Percentiles rank a stretch among this genome's conserved stretches.
Conservation (phyloP, 768 basidiomycete genomes). For the Mycena alexandri region DNA sequence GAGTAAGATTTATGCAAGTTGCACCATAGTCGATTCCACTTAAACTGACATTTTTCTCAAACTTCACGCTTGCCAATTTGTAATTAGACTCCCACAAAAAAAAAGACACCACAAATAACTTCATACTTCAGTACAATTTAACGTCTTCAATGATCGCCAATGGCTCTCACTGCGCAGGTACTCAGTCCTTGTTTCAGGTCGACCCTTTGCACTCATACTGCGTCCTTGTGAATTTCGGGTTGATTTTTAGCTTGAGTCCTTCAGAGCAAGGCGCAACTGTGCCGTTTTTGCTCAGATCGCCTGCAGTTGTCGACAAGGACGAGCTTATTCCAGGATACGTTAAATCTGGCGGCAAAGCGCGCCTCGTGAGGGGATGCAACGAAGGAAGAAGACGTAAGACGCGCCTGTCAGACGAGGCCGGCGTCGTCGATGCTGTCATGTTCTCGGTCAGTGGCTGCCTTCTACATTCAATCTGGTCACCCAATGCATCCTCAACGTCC, state of each 20-base stretch:
- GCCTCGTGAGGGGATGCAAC: conserved; percentile 73
- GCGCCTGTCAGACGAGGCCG: conserved; percentile 64
- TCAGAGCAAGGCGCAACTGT: conserved; percentile 70
- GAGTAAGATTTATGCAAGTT: too few relatives aligned
- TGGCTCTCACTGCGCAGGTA: background rate
- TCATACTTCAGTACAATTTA: too few relatives aligned
- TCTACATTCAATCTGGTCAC: conserved; percentile 64
- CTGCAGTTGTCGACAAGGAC: conserved; percentile 66
- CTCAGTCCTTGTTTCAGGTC: too few relatives aligned
- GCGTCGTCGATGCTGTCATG: conserved; percentile 64
- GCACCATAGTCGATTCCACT: too few relatives aligned
- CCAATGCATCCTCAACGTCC: conserved; percentile 64
- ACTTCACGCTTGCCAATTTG: too few relatives aligned
- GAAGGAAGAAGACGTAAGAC: conserved; percentile 61
- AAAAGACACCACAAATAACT: too few relatives aligned
- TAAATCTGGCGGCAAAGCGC: conserved; percentile 60
- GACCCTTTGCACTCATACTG: too few relatives aligned
- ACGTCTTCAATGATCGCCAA: too few relatives aligned
- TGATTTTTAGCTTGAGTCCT: too few relatives aligned
- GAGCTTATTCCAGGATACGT: conserved; percentile 65
- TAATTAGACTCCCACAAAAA: too few relatives aligned
- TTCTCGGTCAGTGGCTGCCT: conserved; percentile 69
- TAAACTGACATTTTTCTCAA: too few relatives aligned
- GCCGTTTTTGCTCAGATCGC: conserved; percentile 71
- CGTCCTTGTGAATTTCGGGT: too few relatives aligned